Evolutionary conservation across 345 rosid genomes (phyloP).

Genomic region (Syzygium grande): DNA sequence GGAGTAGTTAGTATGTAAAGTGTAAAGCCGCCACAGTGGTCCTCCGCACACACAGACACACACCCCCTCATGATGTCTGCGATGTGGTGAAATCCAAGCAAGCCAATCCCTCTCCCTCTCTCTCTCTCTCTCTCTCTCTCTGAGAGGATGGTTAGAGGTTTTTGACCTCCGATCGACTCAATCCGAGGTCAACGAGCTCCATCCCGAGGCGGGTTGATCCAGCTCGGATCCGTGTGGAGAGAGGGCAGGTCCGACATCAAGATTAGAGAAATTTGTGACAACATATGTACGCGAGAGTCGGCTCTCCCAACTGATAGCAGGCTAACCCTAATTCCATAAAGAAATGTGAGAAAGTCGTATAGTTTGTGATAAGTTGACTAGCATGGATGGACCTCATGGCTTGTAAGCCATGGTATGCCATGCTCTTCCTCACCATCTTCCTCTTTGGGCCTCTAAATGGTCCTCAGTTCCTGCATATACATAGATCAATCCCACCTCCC

Average conservation of each 20-base stretch:
- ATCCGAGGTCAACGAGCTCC: not conserved
- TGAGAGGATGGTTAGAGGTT: not conserved
- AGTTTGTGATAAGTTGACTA: not conserved
- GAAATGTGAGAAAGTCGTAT: not conserved
- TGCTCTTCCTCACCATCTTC: not conserved
- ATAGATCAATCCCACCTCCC: not conserved
- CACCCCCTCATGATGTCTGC: constrained; percentile 2
- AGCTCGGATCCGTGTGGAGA: not conserved
- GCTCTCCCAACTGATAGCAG: not conserved
- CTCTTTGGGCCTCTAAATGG: not conserved
- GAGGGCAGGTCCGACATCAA: not conserved
- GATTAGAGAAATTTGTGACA: not conserved
- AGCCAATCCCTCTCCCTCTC: constrained; percentile 7
- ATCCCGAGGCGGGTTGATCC: not conserved
- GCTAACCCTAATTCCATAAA: not conserved
- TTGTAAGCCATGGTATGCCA: not conserved
- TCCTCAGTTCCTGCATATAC: not conserved
- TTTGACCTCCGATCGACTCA: not conserved
- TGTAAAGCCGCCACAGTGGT: not conserved
- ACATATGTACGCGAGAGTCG: not conserved
- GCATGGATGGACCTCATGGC: not conserved
- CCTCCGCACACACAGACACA: not conserved
- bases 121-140: not conserved
- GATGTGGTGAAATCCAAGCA: constrained; percentile 79
- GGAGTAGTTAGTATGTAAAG: not conserved